Base-by-base conservation (phyloP, 805 yeast genomes). In the Zygotorulaspora chibaensis region DNA sequence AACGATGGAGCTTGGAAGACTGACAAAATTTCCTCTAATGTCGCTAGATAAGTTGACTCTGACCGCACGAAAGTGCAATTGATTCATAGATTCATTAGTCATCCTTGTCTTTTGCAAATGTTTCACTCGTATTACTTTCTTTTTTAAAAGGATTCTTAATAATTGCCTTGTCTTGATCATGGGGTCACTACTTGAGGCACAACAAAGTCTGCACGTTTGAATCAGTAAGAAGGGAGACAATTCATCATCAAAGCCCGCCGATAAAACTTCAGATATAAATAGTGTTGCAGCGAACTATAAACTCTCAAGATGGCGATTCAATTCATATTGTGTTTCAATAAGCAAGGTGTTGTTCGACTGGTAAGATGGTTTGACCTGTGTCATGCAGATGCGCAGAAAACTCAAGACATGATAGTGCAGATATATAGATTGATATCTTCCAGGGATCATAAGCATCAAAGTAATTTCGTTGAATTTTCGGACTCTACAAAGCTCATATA, bases 261-360 rank as follows among this genome's bases (percentile, higher is more conserved):
- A 4, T 8, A 11, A 18, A 12, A 16, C 7, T 15, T 15, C 11
- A 10, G 7, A 20, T 20, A 20, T 7, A 20, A 4, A 20, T 20
- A 9, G 12, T 8, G 9, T 38, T 8, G 11, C 18, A 28, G 40
- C 26, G 16, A 15, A 11, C 16, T 15, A 27, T 12, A 13, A 17
- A 12, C 18, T 17, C 9, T 3, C 13, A 18, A 12, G 31, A 88
- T 89, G 96, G 75, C 87, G 3, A 76, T 90, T 13, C 89, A 87
- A 53, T 91, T 79, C 68, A 73, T 91, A 34, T 67, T 90, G 35
- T 84, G 91, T 37, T 81, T 91, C 63, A 91, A 91, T 63, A 76
- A 96, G 47, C 97, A 91, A 68, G 98, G 99, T n/a, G 86, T 86
- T 53, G 80, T 91, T 17, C 77, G 99, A 48, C 69, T 91, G 12